Evolutionary conservation across 208 protist genomes (phyloP), one percentile per base, ranked within the genome.

Genomic region (Crithidia mellificae): DNA sequence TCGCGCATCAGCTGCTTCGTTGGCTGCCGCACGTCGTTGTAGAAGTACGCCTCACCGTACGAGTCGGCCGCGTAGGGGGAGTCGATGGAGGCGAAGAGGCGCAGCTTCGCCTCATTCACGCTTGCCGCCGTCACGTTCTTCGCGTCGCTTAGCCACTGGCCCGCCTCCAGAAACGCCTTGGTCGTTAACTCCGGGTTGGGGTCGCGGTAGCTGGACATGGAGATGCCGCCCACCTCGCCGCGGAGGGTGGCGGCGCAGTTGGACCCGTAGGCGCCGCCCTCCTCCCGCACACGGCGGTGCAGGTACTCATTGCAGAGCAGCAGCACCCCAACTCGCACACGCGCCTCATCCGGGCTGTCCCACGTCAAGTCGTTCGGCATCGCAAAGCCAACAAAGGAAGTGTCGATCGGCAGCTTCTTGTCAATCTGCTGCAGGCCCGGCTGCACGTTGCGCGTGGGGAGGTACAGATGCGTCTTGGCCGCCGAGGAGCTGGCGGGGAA

Each of bases 171-270:
- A 57, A 97, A 94, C 15, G 85, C 87, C 56, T 68, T 67, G 22
- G 88, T 53, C 1, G 85, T 96, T 25, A 66, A 52, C 14, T 90
- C 82, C 0, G 91, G 89, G 34, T 57, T 88, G 6, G 93, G 93
- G 69, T 97, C 93, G 43, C 93, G 85, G 78, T 96, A 96, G 71
- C 90, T 94, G 27, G 77, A 88, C 88, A 96, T 93, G 53, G 81
- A 84, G 22, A 93, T 62, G 15, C 92, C 90, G 47, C 85, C 90
- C 4, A 87, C 85, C 59, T 93, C 85, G 24, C 87, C 90, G 25
- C 71, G 74, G 36, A 94, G 79, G 19, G 85, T 93, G 27, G 90
- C 73, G n/a, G 69, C 38, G 25, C 80, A 78, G 54, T 74, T 66
- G 22, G 81, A 77, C 32, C 93, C 93, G 78, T 97, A 97, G 38